phyloP scores from a whole-genome alignment of 139 green algal species.

The Haematococcus sp. region DNA sequence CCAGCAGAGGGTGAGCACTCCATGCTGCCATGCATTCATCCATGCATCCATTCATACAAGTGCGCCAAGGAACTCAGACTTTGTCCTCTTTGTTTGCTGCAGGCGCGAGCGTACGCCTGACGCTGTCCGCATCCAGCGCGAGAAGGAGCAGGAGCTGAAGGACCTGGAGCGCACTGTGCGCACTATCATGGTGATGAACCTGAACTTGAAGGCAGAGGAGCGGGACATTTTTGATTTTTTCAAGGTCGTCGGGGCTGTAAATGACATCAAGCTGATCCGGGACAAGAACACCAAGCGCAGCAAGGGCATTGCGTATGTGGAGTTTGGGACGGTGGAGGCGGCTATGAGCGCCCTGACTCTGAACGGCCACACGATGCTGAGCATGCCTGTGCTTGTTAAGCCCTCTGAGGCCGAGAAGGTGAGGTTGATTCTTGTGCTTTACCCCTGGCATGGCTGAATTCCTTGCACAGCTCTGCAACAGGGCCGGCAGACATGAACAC shows the following conservation, averaged over 20 bases:
- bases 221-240: constrained; percentile 83
- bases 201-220: constrained; percentile 75
- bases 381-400: constrained; percentile 92
- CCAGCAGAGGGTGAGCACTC: neutral
- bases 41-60: neutral
- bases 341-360: constrained; percentile 75
- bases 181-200: constrained; percentile 88
- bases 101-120: constrained; percentile 51
- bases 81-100: neutral
- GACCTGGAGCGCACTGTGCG: constrained; percentile 81
- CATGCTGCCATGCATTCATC: neutral
- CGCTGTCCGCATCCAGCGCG: constrained; percentile 58
- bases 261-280: constrained; percentile 92
- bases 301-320: constrained; percentile 98
- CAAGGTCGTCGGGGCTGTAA: constrained; percentile 59
- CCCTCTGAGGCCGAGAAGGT: constrained; percentile 87
- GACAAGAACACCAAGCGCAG: constrained; percentile 85
- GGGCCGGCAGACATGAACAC: no score
- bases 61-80: neutral
- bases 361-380: constrained; percentile 74
- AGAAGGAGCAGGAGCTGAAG: constrained; percentile 63
- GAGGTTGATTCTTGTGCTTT: no score
- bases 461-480: no score
- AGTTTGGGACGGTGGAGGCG: constrained; percentile 73
- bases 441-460: no score